phyloP scores from a whole-genome alignment of 257 asterid genomes.

The Scutellaria baicalensis region DNA sequence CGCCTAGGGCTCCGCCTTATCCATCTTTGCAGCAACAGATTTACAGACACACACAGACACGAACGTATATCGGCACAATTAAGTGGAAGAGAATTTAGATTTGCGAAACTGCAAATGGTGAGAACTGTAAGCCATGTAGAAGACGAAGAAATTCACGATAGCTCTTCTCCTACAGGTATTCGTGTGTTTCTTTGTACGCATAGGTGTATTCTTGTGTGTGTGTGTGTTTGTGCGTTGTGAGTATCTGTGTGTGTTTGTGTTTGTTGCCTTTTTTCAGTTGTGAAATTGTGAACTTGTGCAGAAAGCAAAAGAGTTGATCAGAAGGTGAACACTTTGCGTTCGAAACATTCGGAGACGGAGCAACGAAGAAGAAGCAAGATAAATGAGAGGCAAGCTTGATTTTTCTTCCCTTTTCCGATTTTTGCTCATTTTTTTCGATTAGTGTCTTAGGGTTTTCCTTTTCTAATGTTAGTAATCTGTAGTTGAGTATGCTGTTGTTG shows the following conservation, averaged over 20 bases:
- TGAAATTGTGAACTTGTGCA: conserved; percentile 22
- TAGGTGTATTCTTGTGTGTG: neutral
- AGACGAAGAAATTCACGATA: conserved; percentile 42
- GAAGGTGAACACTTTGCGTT: conserved; percentile 44
- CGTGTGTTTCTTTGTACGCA: neutral
- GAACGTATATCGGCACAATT: neutral
- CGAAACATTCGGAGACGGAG: conserved; percentile 91
- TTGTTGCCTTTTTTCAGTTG: neutral
- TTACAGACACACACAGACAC: too few relatives aligned
- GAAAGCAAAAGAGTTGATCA: conserved; percentile 45
- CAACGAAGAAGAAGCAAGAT: conserved; percentile 81
- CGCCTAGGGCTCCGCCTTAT: neutral
- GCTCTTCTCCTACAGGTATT: conserved; percentile 45
- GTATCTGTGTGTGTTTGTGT: neutral
- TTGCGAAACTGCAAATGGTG: conserved; percentile 18
- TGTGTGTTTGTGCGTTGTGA: neutral
- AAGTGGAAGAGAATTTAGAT: neutral
- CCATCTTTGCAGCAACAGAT: neutral
- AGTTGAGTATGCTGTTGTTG: neutral
- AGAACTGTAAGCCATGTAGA: conserved; percentile 36
- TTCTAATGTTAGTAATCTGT: neutral
- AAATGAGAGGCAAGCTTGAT: conserved; percentile 57
- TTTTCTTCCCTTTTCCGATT: neutral
- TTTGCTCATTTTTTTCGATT: conserved; percentile 1
- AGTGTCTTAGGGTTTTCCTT: neutral